phyloP scores from a whole-genome alignment of 129 eudicot species.

The Centaurea solstitialis region DNA sequence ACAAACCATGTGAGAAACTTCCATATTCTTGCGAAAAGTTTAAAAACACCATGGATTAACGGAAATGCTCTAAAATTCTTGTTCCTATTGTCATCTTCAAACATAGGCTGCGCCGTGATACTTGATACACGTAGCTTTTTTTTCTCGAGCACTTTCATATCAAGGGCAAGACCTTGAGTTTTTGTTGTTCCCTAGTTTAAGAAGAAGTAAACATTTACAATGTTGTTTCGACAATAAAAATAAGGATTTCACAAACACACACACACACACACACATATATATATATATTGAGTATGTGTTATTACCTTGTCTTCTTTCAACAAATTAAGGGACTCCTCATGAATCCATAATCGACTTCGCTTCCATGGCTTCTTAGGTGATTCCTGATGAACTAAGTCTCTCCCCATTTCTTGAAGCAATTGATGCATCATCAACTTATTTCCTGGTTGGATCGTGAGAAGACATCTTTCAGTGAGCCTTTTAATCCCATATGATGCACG shows the following conservation, averaged over 20 bases:
- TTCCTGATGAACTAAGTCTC: conserved; percentile 24
- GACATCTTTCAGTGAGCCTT: conserved; percentile 18
- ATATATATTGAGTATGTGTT: not conserved
- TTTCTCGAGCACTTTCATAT: conserved; percentile 5
- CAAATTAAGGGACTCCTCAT: too few species aligned
- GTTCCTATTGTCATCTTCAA: not conserved
- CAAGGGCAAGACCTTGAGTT: conserved; percentile 20
- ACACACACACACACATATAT: too few species aligned
- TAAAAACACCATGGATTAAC: not conserved
- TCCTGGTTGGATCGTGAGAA: not conserved
- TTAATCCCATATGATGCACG: conserved; percentile 19
- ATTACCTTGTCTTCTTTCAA: conserved; percentile 24
- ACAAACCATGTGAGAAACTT: not conserved
- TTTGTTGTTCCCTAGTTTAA: conserved; percentile 5
- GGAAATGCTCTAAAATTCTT: not conserved
- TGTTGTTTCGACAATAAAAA: not conserved
- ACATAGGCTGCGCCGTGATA: not conserved
- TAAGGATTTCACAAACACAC: not conserved
- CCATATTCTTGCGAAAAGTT: not conserved
- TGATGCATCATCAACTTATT: conserved; percentile 23
- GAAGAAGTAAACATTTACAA: not conserved
- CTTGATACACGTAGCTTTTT: not conserved
- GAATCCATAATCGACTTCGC: conserved; percentile 21
- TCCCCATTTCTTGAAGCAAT: conserved; percentile 1
- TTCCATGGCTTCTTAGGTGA: conserved; percentile 23